Base-by-base conservation (phyloP, 768 basidiomycete genomes). In the Omphalotus guepiniiformis region DNA sequence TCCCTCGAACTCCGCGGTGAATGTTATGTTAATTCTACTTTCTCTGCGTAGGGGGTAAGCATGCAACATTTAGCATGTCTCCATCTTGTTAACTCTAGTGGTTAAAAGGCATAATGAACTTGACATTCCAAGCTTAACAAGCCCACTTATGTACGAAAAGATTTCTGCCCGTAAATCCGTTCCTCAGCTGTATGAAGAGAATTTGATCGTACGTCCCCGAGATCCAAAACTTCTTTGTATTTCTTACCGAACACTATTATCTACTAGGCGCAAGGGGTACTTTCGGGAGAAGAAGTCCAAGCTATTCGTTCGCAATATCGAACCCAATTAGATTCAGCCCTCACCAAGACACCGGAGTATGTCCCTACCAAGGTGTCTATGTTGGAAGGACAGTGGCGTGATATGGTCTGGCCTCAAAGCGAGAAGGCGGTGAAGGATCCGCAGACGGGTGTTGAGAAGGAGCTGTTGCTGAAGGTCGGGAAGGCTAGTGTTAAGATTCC, bases 101-200 rank as follows among this genome's bases (percentile, higher is more conserved):
- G 23, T 23, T 21, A 7, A 1, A 30, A 89, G 91, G 2, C 92
- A 93, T 61, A 94, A 94, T 56, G 92, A 93, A 63, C 75, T 93
- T 25, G 89, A 93, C 58, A 77, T 93, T 42, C 90, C 90, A 0
- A 80, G 81, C 13, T 88, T 92, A 61, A 95, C 93, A 0, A 86
- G 85, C 49, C 93, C 93, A 0, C 67, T 84, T 8, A 96, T 95
- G 93, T 96, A 96, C 65, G 76, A 88, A 63, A 80, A 87, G 66
- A 94, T 95, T 57, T 76, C 82, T 5, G 75, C 82, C 0, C 73
- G 92, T 39, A 78, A 73, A 38, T 87, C 85, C 11, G 89, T 93
- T 4, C 90, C 91, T 4, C 72, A 82, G 42, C 68, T 91, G 11
- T 95, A 93, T 60, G 90, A 93, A 58, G 78, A 85, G 36, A 83